Evolutionary conservation across 2,329 filamentous ascomycete species (phyloP), one percentile per base, ranked within the genome.

Genomic region (Arthroderma uncinatum): DNA sequence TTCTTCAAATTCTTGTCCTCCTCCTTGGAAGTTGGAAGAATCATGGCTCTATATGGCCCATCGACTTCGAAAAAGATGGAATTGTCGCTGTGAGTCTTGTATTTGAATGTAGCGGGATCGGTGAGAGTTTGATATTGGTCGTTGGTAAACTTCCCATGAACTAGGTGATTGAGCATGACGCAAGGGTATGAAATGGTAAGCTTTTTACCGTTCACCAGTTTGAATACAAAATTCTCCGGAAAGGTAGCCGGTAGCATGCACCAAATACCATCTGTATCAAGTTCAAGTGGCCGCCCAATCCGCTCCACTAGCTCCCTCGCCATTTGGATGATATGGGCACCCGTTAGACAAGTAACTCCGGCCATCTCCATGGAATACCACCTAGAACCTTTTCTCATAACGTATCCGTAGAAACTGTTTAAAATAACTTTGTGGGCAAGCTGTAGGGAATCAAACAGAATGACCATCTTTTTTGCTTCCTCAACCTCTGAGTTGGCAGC

Each of bases 321-420:
- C 80, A 98, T 84, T 68, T 98, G 93, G 69, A 98, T 98, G 68
- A 98, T 98, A 42, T 85, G 88, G 33, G 93, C 93, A 61, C 93
- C 93, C 1, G 93, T 98, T 70, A 98, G 76, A 74, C 93, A 98
- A 42, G 93, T 98, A 3, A 98, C 93, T 64, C 93, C 93, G 14
- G 94, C 93, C 93, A 98, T 98, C 70, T 98, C 93, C 81, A 98
- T 85, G 16, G 93, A 98, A 70, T 98, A 98, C 93, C 93, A 98
- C 57, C 93, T 84, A 37, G 93, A 98, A 34, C 93, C 93, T 70
- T 98, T 98, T 75, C 93, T 82, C 93, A 98, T 98, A 70, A 97
- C 93, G 69, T 98, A 98, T 62, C 93, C 93, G 65, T 98, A 98
- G 76, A 98, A 98, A 57, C 90, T 95, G 76, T 98, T 98, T 57